Percentiles rank a stretch among this genome's conserved stretches.
phyloP scores from a whole-genome alignment of 345 rosid species.

The Anacardium occidentale region DNA sequence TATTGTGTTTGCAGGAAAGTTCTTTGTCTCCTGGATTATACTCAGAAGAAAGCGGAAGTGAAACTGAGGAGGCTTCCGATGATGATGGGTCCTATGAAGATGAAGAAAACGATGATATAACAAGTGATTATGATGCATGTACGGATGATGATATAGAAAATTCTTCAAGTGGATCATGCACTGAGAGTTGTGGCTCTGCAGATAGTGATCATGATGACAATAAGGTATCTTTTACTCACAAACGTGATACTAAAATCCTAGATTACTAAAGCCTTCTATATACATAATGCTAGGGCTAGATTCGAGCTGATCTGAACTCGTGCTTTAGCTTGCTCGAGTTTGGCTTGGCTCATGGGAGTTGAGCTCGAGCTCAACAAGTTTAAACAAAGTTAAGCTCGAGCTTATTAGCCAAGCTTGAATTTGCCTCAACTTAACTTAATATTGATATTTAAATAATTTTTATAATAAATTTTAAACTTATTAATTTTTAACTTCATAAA shows the following conservation, averaged over 20 bases:
- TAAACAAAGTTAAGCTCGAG: too few relatives aligned
- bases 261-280: constrained; percentile 5
- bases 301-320: too few relatives aligned
- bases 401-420: too few relatives aligned
- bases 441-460: too few relatives aligned
- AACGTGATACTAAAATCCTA: constrained; percentile 4
- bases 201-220: constrained; percentile 39
- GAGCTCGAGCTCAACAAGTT: too few relatives aligned
- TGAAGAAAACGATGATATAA: constrained; percentile 47
- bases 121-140: constrained; percentile 50
- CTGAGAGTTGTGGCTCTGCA: constrained; percentile 41
- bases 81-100: constrained; percentile 83
- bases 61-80: constrained; percentile 74
- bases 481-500: too few relatives aligned
- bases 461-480: too few relatives aligned
- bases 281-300: too few relatives aligned
- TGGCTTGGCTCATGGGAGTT: too few relatives aligned
- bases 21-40: constrained; percentile 68
- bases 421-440: too few relatives aligned
- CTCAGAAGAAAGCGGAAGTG: constrained; percentile 81
- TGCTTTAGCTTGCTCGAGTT: too few relatives aligned
- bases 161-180: constrained; percentile 48
- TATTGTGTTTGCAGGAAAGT: constrained; percentile 66
- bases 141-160: constrained; percentile 54
- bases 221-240: constrained; percentile 38